Percentiles rank a stretch among this genome's conserved stretches.
Conservation (phyloP, 2,329 filamentous ascomycete genomes). For the Cladophialophora exuberans region DNA sequence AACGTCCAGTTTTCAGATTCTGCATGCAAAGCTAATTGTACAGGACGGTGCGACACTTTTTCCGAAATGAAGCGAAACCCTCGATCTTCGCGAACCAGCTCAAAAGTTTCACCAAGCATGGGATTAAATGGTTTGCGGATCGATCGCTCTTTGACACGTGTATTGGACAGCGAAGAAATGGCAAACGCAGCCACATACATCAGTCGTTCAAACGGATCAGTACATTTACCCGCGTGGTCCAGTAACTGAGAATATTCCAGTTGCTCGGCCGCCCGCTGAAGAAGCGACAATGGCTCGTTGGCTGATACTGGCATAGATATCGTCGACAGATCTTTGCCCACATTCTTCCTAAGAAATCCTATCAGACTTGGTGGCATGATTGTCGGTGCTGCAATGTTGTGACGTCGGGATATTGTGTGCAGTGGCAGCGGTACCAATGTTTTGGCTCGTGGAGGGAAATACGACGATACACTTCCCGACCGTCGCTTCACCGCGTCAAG, state of each 20-base stretch:
- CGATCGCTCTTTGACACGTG: conserved; percentile 83
- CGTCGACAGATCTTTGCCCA: conserved; percentile 94
- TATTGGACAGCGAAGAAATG: conserved; percentile 79
- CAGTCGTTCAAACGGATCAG: conserved; percentile 69
- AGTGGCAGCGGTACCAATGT: conserved; percentile 77
- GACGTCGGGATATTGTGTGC: conserved; percentile 66
- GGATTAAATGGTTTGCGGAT: conserved; percentile 98
- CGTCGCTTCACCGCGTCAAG: conserved; percentile 38
- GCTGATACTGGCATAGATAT: conserved; percentile 97
- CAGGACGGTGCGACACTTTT: conserved; percentile 90
- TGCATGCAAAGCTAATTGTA: conserved; percentile 90
- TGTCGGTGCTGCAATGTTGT: conserved; percentile 71
- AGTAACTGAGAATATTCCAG: conserved; percentile 88
- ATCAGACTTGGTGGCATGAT: conserved; percentile 87
- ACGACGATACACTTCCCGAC: conserved; percentile 45
- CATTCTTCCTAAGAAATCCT: conserved; percentile 92
- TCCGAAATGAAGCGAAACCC: conserved; percentile 93
- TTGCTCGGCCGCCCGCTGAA: conserved; percentile 88
- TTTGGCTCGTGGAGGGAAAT: conserved; percentile 78
- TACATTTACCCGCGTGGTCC: conserved; percentile 66
- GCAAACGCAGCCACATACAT: conserved; percentile 89
- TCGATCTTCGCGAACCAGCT: conserved; percentile 83
- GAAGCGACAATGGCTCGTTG: conserved; percentile 86
- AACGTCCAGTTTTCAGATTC: conserved; percentile 86
- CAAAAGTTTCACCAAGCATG: conserved; percentile 92